Conservation (phyloP, 306 rosid genomes). For the Inga oerstediana region DNA sequence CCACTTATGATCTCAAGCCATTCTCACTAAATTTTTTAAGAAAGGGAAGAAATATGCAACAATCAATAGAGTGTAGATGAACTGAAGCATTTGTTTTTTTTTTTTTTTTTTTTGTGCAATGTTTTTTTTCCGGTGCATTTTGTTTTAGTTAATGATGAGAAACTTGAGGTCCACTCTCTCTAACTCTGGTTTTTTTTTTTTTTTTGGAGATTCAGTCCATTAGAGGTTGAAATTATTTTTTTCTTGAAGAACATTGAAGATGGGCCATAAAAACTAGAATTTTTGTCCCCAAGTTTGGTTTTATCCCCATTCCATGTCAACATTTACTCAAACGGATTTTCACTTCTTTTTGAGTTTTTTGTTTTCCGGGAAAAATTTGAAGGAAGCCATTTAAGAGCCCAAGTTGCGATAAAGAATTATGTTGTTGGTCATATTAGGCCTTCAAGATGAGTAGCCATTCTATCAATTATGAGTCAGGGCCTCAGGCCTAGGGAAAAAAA, state of each 20-base stretch:
- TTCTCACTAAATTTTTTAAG: too few relatives aligned
- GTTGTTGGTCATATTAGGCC: not conserved
- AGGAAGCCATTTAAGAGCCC: not conserved
- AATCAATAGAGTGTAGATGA: not conserved
- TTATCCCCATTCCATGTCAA: not conserved
- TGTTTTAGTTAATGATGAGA: not conserved
- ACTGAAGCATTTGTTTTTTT: not conserved
- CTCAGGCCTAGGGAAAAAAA: not conserved
- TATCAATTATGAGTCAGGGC: not conserved
- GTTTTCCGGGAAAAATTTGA: not conserved
- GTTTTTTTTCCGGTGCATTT: too few relatives aligned
- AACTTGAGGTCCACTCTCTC: not conserved
- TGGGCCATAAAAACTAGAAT: not conserved
- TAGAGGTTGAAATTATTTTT: not conserved
- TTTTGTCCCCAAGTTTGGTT: not conserved
- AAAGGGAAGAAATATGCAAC: too few relatives aligned
- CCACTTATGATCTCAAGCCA: too few relatives aligned
- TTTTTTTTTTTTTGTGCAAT: not conserved
- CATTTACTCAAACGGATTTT: not conserved
- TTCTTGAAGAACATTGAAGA: not conserved
- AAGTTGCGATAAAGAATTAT: not conserved
- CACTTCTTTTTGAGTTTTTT: not conserved
- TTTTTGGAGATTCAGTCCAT: not conserved
- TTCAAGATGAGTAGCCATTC: not conserved
- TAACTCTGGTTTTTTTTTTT: too few relatives aligned